Evolutionary conservation across 495 filamentous ascomycete genomes (phyloP).

Genomic region (Podospora didyma): DNA sequence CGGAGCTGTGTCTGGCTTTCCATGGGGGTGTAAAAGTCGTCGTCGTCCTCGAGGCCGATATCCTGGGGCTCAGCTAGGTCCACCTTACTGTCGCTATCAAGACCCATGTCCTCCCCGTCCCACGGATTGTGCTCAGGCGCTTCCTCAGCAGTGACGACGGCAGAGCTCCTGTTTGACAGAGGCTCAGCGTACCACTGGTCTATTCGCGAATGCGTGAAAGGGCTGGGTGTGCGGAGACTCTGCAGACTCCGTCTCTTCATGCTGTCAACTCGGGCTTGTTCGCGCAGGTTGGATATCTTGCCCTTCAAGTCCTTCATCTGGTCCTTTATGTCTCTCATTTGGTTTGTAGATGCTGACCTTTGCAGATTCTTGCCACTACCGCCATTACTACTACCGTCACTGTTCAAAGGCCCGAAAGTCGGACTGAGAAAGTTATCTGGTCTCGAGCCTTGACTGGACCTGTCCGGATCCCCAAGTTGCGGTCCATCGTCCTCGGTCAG

Average conservation of each 20-base stretch:
- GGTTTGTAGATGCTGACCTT: constrained; percentile 55
- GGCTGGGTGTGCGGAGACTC: constrained; percentile 78
- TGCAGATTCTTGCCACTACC: constrained; percentile 32
- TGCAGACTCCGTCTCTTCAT: constrained; percentile 80
- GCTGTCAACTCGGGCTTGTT: constrained; percentile 78
- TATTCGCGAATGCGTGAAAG: constrained; percentile 66
- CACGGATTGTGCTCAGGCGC: constrained; percentile 22
- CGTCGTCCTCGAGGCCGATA: constrained; percentile 17
- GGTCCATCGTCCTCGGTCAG: constrained; percentile 37
- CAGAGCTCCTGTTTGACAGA: constrained; percentile 22
- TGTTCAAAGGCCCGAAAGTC: constrained; percentile 28
- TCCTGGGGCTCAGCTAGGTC: neutral
- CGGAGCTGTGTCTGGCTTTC: constrained; percentile 10
- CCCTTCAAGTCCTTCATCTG: constrained; percentile 94
- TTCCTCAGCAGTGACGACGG: constrained; percentile 8
- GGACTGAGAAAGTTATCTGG: constrained; percentile 37
- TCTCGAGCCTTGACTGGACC: constrained; percentile 23
- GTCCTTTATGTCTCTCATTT: constrained; percentile 79
- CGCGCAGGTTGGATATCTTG: constrained; percentile 78
- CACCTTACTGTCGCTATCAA: constrained; percentile 19
- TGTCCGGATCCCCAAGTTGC: constrained; percentile 21
- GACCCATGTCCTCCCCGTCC: constrained; percentile 33
- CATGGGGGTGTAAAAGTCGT: constrained; percentile 15
- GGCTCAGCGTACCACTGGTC: constrained; percentile 68
- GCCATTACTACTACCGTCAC: constrained; percentile 18